These are phyloP conservation scores for Chrysosporium keratinophilum DNA, from an alignment of 2,329 filamentous ascomycete genomes.

Conservation along the genomic window DNA sequence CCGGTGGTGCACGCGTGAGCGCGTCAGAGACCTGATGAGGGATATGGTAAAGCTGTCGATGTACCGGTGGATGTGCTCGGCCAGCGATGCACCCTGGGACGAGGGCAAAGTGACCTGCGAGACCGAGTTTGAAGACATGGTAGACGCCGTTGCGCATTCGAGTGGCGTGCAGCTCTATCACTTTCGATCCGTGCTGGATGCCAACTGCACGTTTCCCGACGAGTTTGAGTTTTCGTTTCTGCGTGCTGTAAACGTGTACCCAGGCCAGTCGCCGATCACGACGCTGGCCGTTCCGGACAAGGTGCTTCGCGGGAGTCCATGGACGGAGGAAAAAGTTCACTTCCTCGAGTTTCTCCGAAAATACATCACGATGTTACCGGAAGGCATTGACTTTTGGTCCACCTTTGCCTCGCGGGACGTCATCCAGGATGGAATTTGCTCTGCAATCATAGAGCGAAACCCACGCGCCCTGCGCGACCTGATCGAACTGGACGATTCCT, in stretches of 20 bases:
- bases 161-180: background rate
- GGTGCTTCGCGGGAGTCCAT: constrained; percentile 24
- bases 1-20: constrained; percentile 32
- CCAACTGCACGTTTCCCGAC: background rate
- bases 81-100: constrained; percentile 10
- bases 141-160: background rate
- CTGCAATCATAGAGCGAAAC: constrained; percentile 30
- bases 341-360: constrained; percentile 31
- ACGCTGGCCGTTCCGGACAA: constrained; percentile 22
- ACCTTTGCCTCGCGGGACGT: constrained; percentile 13
- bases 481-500: constrained; percentile 31
- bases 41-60: constrained; percentile 28
- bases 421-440: constrained; percentile 33
- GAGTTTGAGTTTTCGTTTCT: background rate
- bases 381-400: background rate
- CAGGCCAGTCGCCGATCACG: background rate
- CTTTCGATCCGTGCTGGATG: background rate
- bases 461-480: constrained; percentile 25
- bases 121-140: constrained; percentile 15
- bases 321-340: constrained; percentile 22
- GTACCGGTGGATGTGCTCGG: constrained; percentile 26
- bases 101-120: constrained; percentile 19
- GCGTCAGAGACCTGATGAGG: constrained; percentile 28
- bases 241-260: background rate
- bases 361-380: constrained; percentile 11